Evolutionary conservation across 257 asterid species (phyloP), one percentile per base, ranked within the genome.

Genomic region (Osmanthus fragrans): DNA sequence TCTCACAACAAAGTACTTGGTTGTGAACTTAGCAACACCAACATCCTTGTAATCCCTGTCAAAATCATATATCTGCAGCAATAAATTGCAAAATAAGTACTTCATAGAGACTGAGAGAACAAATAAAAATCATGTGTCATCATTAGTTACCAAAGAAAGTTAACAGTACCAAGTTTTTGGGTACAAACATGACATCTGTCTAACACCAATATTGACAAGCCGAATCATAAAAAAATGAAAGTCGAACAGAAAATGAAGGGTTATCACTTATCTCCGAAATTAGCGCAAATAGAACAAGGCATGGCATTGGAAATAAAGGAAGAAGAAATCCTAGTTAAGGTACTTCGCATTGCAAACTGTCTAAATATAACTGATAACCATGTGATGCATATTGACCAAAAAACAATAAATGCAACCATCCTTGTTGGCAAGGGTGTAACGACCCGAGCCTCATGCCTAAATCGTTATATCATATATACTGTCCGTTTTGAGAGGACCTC

Each of bases 31-130:
- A 75, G 95, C 98, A 78, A 96, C 92, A 77, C 97, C 98, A 70
- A 94, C 90, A 83, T 96, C 99, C 85, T 93, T 90, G 83, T 96
- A 96, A 83, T 96, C 99, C 89, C 99, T 78, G 85, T 93, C 97
- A 88, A 93, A 96, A 86, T 96, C 99, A 89, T 96, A 96, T 77
- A 91, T 90, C 99, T 96, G 99, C 95, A 87, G 40, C 83, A 73
- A 78, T 33, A 86, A 79, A 81, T 76, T 74, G 83, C 80, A 82
- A 76, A 78, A 72, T 82, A 51, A 73, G 79, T 51, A 77, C 71
- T 70, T 76, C 33, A 67, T 63, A 76, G 76, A 74, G 77, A 73
- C 63, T 25, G 32, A 76, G 77, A 70, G 65, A 69, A 66, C 4
- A 70, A 58, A 70, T 29, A 36, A 67, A n/a, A 70, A n/a, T 47